Evolutionary conservation across 306 rosid species (phyloP).

Genomic region (Malus sylvestris): DNA sequence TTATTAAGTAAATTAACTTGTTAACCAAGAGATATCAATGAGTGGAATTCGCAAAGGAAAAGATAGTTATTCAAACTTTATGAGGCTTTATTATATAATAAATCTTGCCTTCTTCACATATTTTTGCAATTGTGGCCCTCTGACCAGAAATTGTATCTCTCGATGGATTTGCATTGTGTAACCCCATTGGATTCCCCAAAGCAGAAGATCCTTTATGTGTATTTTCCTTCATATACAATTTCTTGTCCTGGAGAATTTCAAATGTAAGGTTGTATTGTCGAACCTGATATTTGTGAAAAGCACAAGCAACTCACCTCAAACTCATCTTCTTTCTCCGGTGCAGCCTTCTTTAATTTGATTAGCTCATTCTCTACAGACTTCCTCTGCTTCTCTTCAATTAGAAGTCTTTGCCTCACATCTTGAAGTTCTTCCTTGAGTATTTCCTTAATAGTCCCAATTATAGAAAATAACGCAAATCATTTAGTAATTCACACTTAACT

Average conservation of each 20-base stretch:
- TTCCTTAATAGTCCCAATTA: conserved; percentile 21
- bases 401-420: conserved; percentile 31
- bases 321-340: conserved; percentile 33
- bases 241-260: conserved; percentile 33
- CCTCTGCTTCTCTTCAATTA: conserved; percentile 47
- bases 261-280: neutral
- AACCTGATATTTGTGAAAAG: neutral
- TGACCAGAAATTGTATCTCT: conserved; percentile 46
- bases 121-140: conserved; percentile 57
- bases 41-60: neutral
- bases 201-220: conserved; percentile 21
- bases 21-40: conserved; percentile 1
- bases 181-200: conserved; percentile 27
- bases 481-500: neutral
- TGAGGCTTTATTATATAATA: neutral
- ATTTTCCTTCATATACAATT: conserved; percentile 33
- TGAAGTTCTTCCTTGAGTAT: conserved; percentile 39
- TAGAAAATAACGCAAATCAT: neutral
- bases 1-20: conserved; percentile 12
- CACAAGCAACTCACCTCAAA: conserved; percentile 33
- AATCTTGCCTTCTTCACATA: conserved; percentile 63
- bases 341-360: conserved; percentile 29
- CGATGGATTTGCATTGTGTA: conserved; percentile 22
- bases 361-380: conserved; percentile 42
- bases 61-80: neutral